Evolutionary conservation across 805 yeast genomes (phyloP), one percentile per base, ranked within the genome.

Genomic region (Dipodascus albidus): DNA sequence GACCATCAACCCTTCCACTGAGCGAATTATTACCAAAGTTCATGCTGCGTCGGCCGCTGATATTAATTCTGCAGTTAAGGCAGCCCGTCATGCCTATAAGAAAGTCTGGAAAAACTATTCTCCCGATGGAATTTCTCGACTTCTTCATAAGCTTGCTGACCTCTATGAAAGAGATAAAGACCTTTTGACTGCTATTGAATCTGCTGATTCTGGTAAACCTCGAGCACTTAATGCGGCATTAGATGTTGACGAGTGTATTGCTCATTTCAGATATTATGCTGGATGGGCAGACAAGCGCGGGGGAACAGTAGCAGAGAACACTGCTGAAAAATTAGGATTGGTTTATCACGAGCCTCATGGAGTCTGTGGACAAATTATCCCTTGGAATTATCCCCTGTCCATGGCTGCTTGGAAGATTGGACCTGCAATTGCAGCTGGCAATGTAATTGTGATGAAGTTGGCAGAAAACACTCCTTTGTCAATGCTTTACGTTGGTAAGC

Each of bases 261-360:
- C 76, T 60, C 85, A 83, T 67, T 71, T 87, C 68, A 81, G 91
- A 72, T 83, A 89, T 59, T 83, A 87, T 68, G 96, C 91, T 55
- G 96, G 96, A 58, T 87, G 81, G 81, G 87, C 95, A 63, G 96
- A 88, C 72, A 89, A 90, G 75, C 71, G 86, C 59, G 96, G 96
- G 62, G 61, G 60, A 6, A 76, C 44, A 4, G 44, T 38, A 4
- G 44, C 44, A n/a, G 44, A 38, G n/a, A 38, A 38, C 20, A 38
- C 44, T 17, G 4, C 44, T 17, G 44, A 38, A 4, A 38, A 38
- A 19, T 8, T 38, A 8, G 44, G 44, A 11, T 19, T 38, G 4
- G 44, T 38, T 3, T 38, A 38, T 17, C 44, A 47, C 22, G 93
- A 86, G 70, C 95, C 95, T 59, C 70, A 85, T 63, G 95, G 95